Evolutionary conservation across 139 green algal species (phyloP).

Genomic region (Pleodorina starrii): DNA sequence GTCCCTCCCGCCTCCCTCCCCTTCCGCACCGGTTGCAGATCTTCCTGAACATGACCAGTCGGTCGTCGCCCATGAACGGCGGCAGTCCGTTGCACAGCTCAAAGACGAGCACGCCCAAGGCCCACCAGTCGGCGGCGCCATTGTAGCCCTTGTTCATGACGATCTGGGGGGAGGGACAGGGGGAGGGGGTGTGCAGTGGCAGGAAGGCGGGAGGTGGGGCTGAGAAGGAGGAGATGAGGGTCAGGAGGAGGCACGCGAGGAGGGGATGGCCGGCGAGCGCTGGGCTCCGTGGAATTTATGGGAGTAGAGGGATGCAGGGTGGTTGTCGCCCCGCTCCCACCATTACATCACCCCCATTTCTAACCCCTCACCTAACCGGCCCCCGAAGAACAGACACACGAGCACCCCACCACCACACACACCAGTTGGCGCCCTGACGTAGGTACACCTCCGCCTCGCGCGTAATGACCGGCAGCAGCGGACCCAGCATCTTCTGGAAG

Average conservation of each 20-base stretch:
- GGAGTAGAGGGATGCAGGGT: too few relatives aligned
- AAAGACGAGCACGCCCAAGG: conserved; percentile 91
- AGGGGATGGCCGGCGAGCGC: too few relatives aligned
- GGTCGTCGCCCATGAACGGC: conserved; percentile 92
- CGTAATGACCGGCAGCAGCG: conserved; percentile 53
- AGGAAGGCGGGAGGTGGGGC: too few relatives aligned
- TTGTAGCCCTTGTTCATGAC: conserved; percentile 84
- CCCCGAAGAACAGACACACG: too few relatives aligned
- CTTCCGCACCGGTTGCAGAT: conserved; percentile 68
- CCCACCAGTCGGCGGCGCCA: conserved; percentile 94
- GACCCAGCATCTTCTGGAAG: conserved; percentile 69
- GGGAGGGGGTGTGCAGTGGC: too few relatives aligned
- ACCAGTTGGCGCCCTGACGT: conserved; percentile 8
- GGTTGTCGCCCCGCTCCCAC: too few relatives aligned
- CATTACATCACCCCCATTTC: too few relatives aligned
- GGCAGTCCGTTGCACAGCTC: conserved; percentile 89
- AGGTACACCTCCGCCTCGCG: conserved; percentile 51
- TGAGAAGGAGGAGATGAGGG: too few relatives aligned
- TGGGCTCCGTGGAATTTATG: too few relatives aligned
- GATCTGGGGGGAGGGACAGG: conserved; percentile 72
- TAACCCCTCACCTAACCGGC: too few relatives aligned
- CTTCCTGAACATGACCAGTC: conserved; percentile 88
- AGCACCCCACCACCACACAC: conserved; percentile 89
- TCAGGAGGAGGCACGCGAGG: too few relatives aligned
- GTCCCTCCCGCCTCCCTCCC: too few relatives aligned